Percentiles rank a stretch among this genome's conserved stretches.
Conservation (phyloP, 257 asterid species). For the Solanum lycopersicoides region DNA sequence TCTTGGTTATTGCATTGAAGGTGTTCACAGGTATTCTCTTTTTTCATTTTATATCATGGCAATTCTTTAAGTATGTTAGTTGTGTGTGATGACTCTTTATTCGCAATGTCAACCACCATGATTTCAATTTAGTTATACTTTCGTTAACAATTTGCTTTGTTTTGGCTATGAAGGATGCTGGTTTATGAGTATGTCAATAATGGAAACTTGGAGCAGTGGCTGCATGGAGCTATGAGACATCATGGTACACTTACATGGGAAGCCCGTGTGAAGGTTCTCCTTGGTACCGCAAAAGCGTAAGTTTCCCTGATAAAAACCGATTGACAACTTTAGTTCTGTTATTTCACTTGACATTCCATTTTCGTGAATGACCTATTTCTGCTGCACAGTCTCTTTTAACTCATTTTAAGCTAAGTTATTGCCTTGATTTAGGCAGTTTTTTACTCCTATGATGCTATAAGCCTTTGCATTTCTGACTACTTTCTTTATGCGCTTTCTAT, state of each 20-base stretch:
- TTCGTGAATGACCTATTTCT: neutral
- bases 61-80: neutral
- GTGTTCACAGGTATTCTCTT: conserved; percentile 69
- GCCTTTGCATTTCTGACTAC: neutral
- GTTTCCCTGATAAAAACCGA: conserved; percentile 7
- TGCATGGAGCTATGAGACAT: conserved; percentile 91
- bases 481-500: neutral
- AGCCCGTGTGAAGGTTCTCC: conserved; percentile 89
- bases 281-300: conserved; percentile 98
- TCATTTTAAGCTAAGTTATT: neutral
- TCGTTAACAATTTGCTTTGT: neutral
- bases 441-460: neutral
- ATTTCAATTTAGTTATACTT: neutral
- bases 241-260: conserved; percentile 87
- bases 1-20: conserved; percentile 96
- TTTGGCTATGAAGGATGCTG: conserved; percentile 54
- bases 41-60: neutral
- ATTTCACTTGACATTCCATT: neutral
- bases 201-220: conserved; percentile 97
- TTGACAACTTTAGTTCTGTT: neutral
- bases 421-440: neutral
- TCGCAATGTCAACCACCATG: neutral
- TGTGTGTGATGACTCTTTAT: neutral
- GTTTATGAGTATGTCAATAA: conserved; percentile 92
- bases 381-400: neutral